Evolutionary conservation across 768 basidiomycete genomes (phyloP).

Genomic region (Punctularia strigosozonata): DNA sequence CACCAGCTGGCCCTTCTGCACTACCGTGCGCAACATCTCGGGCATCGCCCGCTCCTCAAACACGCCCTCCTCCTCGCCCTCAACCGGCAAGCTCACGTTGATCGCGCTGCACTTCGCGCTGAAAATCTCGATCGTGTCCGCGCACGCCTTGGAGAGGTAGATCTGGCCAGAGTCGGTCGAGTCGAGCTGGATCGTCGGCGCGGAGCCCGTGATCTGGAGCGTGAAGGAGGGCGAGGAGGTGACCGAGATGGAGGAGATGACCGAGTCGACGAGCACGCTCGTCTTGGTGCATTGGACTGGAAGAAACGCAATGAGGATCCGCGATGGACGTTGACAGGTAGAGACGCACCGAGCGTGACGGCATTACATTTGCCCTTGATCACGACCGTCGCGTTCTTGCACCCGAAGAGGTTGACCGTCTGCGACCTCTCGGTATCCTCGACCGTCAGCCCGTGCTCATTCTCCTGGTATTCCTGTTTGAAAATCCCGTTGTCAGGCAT

Average conservation of each 20-base stretch:
- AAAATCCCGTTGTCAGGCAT: too few species aligned
- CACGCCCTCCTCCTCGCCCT: constrained; percentile 84
- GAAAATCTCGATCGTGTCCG: constrained; percentile 77
- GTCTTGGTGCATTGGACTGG: constrained; percentile 84
- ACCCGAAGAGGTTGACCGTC: constrained; percentile 79
- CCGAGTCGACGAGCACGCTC: constrained; percentile 79
- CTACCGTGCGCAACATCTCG: constrained; percentile 87
- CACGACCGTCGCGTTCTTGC: constrained; percentile 74
- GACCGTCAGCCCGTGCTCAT: constrained; percentile 57
- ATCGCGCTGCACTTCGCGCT: constrained; percentile 91
- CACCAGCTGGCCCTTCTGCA: constrained; percentile 73
- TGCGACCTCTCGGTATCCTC: constrained; percentile 73
- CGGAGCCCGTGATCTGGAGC: constrained; percentile 80
- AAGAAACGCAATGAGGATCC: neutral
- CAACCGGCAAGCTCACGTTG: constrained; percentile 80
- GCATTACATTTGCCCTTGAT: constrained; percentile 95
- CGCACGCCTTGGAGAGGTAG: constrained; percentile 76
- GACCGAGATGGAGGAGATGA: constrained; percentile 82
- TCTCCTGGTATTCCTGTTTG: constrained; percentile 83
- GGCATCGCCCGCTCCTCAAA: constrained; percentile 86
- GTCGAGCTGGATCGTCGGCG: constrained; percentile 90
- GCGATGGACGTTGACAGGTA: neutral
- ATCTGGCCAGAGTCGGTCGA: constrained; percentile 93
- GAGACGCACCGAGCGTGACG: constrained; percentile 63
- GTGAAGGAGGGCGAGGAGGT: constrained; percentile 91